Base-by-base conservation (phyloP, 108 stramenopile species). In the Skeletonema menzelii region DNA sequence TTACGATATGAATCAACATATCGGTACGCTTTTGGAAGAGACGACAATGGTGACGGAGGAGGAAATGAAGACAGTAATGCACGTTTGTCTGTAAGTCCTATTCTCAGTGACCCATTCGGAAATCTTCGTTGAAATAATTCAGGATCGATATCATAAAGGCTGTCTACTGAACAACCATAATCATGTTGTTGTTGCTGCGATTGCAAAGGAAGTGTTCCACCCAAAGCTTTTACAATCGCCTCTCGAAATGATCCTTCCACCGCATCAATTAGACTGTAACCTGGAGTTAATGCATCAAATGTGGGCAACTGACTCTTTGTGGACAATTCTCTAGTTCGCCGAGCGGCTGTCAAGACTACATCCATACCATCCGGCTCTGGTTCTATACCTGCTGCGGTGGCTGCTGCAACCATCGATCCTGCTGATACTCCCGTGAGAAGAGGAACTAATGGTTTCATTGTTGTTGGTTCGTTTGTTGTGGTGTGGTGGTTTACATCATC, bases 241-340 rank as follows among this genome's bases (percentile, higher is more conserved):
- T 59, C 20, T 27, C 57, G 62, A 28, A 88, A 77, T 1, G 67
- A 59, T 26, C 76, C 66, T 59, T 85, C 84, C 31, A 88, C 80
- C 14, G 78, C 70, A 83, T 90, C 89, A 19, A 90, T 73, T 17
- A 90, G 71, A 38, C 87, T 88, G 56, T 85, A 88, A 2, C 87
- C 86, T 27, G 89, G 89, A 34, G 71, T 73, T 13, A 86, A 72
- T 7, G 64, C 71, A 77, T 90, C 84, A 27, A 90, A 57, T 12
- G 73, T 32, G 8, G 49, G 49, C 10, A 53, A 15, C 5, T 59
- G 64, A 34, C 64, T 62, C 42, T 57, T 31, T 58, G 30, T 30
- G 3, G 49, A 31, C 34, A 71, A 61, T 14, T 82, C 59, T 61
- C 84, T 75, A 8, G 89, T 79, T 6, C 69, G 72, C 12, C 79